Conservation (phyloP, 495 filamentous ascomycete species). For the Podospora anserina region DNA sequence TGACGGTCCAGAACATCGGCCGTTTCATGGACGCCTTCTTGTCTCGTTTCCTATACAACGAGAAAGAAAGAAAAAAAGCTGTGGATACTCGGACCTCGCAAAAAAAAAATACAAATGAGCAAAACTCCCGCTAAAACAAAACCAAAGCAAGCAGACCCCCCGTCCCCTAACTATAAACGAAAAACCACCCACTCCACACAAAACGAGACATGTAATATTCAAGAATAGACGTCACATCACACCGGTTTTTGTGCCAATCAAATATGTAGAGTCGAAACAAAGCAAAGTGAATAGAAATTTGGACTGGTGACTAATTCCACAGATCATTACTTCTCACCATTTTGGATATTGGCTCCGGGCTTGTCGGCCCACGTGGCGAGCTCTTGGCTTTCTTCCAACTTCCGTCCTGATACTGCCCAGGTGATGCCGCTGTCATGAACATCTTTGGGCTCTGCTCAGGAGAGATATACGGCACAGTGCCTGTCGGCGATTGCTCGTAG, state of each 20-base stretch:
- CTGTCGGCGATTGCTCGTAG: constrained; percentile 12
- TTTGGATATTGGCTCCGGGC: constrained; percentile 4
- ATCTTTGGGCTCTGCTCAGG: constrained; percentile 15
- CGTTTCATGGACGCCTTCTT: too few relatives aligned
- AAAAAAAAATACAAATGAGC: not conserved
- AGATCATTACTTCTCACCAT: constrained; percentile 22
- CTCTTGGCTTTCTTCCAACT: constrained; percentile 12
- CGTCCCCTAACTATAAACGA: not conserved
- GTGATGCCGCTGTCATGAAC: not conserved
- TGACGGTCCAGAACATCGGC: too few relatives aligned
- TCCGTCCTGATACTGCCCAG: not conserved
- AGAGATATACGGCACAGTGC: constrained; percentile 15
- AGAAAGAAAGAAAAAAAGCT: not conserved
- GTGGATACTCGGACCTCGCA: not conserved
- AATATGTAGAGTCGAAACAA: too few relatives aligned
- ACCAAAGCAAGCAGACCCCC: not conserved
- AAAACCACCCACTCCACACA: not conserved
- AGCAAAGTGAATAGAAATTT: too few relatives aligned
- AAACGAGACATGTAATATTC: too few relatives aligned
- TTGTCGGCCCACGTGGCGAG: not conserved
- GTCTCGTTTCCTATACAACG: too few relatives aligned
- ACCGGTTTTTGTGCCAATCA: too few relatives aligned
- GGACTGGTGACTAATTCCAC: constrained; percentile 12
- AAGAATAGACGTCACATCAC: too few relatives aligned
- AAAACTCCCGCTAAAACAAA: not conserved